These are phyloP conservation scores for Vitis hybrid DNA, from an alignment of 177 flowering plant species.

Conservation along the genomic window DNA sequence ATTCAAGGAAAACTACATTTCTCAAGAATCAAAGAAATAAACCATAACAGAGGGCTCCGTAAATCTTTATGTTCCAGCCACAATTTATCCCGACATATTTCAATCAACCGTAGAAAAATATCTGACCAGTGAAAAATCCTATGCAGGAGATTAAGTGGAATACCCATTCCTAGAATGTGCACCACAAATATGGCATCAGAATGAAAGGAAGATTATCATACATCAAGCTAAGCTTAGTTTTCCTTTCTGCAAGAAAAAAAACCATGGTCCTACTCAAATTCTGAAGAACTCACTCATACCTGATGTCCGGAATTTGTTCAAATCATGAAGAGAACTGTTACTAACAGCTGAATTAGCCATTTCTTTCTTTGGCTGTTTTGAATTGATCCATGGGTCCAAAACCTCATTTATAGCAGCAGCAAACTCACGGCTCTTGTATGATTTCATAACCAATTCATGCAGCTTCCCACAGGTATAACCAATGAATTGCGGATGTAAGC, in stretches of 20 bases:
- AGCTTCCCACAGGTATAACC: constrained; percentile 92
- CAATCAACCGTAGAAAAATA: no score
- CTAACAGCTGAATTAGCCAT: constrained; percentile 35
- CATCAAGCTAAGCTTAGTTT: not conserved
- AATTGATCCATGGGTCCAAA: constrained; percentile 92
- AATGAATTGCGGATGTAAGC: constrained; percentile 84
- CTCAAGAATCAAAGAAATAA: no score
- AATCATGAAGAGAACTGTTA: constrained; percentile 14
- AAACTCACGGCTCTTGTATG: constrained; percentile 90
- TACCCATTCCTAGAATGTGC: no score
- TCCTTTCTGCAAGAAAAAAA: not conserved
- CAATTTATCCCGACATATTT: no score
- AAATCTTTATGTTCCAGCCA: no score
- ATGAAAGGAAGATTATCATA: not conserved
- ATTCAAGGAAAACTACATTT: no score
- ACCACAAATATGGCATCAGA: not conserved
- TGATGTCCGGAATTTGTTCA: constrained; percentile 35
- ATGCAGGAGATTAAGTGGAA: no score
- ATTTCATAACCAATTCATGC: constrained; percentile 96
- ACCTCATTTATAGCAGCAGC: constrained; percentile 94
- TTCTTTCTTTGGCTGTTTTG: constrained; percentile 86
- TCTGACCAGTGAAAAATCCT: no score
- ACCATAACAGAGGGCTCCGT: no score
- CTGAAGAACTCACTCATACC: constrained; percentile 34
- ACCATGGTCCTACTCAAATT: not conserved